Evolutionary conservation across 2,329 filamentous ascomycete genomes (phyloP), one percentile per base, ranked within the genome.

Genomic region (Ceratocystis cubensis): DNA sequence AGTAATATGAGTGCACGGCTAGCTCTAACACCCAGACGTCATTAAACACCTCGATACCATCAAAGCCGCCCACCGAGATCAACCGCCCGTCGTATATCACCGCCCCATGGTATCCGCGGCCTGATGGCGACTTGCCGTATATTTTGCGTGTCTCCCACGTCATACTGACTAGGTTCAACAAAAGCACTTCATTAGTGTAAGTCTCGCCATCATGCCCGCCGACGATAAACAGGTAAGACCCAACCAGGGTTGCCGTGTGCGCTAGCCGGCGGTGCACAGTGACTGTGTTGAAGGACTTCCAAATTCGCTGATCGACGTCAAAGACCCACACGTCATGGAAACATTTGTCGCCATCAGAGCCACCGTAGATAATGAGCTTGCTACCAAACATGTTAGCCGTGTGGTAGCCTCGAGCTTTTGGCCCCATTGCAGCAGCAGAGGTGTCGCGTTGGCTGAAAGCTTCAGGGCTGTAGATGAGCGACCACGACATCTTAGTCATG

Each of bases 301-400:
- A 88, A 28, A 77, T 70, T 67, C 81, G 78, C 48, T 78, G 80
- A 63, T 88, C 85, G 5, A 88, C 82, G 72, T 88, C 85, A 75
- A 87, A 88, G 37, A 88, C 82, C 86, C 86, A 88, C 50, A 88
- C 85, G 71, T 88, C 86, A 72, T 85, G 82, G 75, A 88, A 88
- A 75, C 86, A 88, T 74, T 88, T 85, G 64, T 84, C 84, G 70
- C 86, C 86, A 73, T 88, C 86, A 2, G 84, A 87, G 44, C 86
- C 86, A 48, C 86, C 86, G 73, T 83, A 88, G 71, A 88, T 84
- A 73, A 88, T 88, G 69, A 88, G 81, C 75, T 88, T 88, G 74
- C 81, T 82, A 69, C 85, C 85, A 56, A 88, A 85, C 81, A 88
- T 88, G 73, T 88, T 88, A 69, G 86, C 85, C 3, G 86, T 88